Conservation (phyloP, 2,329 filamentous ascomycete species). For the Parascedosporium putredinis region DNA sequence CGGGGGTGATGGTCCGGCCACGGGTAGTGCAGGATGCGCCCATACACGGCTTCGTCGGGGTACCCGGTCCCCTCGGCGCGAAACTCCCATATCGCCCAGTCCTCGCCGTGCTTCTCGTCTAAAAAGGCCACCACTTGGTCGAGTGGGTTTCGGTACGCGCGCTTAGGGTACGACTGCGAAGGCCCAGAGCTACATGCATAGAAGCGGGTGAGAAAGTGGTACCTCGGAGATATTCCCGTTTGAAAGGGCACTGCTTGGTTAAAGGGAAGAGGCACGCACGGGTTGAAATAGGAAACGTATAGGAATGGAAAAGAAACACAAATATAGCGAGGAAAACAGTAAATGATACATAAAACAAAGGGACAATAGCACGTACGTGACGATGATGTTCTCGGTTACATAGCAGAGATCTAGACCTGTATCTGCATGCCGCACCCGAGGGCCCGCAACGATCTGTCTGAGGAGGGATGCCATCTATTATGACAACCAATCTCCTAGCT, state of each 20-base stretch:
- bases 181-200: conserved; percentile 84
- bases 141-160: conserved; percentile 88
- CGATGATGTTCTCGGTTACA: conserved; percentile 70
- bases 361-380: conserved; percentile 37
- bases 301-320: too few species aligned
- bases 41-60: conserved; percentile 79
- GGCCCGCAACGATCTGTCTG: conserved; percentile 84
- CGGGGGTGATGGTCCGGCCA: conserved; percentile 95
- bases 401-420: conserved; percentile 91
- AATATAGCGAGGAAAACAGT: too few species aligned
- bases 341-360: conserved; percentile 55
- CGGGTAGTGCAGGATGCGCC: conserved; percentile 79
- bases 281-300: conserved; percentile 80
- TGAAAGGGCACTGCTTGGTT: neutral
- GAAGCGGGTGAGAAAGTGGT: neutral
- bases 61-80: conserved; percentile 94
- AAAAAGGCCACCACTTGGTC: conserved; percentile 80
- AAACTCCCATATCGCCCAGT: conserved; percentile 98
- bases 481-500: neutral
- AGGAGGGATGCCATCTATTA: conserved; percentile 68
- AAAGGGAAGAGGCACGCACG: conserved; percentile 77
- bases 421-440: conserved; percentile 73
- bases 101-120: conserved; percentile 66
- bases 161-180: conserved; percentile 77
- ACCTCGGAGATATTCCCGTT: too few species aligned